phyloP scores from a whole-genome alignment of 352 stramenopile species.

The Peronospora destructor region DNA sequence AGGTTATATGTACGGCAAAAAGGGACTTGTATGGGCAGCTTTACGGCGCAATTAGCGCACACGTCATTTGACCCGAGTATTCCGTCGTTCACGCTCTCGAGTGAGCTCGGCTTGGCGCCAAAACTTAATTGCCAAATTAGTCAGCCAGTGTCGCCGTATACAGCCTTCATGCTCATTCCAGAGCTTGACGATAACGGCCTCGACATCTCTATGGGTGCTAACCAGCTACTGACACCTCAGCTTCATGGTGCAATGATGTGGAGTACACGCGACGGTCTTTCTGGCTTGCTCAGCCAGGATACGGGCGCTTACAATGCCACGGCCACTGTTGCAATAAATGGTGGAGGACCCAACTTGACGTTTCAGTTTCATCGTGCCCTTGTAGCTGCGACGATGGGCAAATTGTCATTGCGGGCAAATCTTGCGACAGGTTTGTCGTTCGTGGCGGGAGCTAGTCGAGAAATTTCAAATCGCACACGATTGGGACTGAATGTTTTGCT shows the following conservation, averaged over 20 bases:
- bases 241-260: slow-evolving; percentile 77
- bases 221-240: slow-evolving; percentile 53
- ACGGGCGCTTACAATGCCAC: slow-evolving; percentile 35
- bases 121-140: slow-evolving; percentile 71
- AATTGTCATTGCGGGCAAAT: slow-evolving; percentile 49
- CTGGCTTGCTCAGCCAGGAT: slow-evolving; percentile 51
- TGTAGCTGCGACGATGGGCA: slow-evolving; percentile 32
- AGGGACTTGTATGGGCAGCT: slow-evolving; percentile 56
- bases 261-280: slow-evolving; percentile 67
- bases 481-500: slow-evolving; percentile 57
- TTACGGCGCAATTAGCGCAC: slow-evolving; percentile 62
- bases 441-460: slow-evolving; percentile 42
- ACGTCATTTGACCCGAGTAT: slow-evolving; percentile 54
- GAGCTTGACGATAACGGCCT: slow-evolving; percentile 66
- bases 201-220: slow-evolving; percentile 63
- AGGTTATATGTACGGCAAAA: slow-evolving; percentile 81
- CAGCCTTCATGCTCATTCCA: slow-evolving; percentile 65
- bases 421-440: slow-evolving; percentile 44
- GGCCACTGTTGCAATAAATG: slow-evolving; percentile 38
- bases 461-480: slow-evolving; percentile 51
- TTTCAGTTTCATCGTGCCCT: slow-evolving; percentile 43
- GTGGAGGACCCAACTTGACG: slow-evolving; percentile 47
- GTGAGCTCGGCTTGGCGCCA: slow-evolving; percentile 68
- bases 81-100: slow-evolving; percentile 53
- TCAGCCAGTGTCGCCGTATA: slow-evolving; percentile 64